A percentile compares a stretch with the other conserved stretches of the same genome.
phyloP scores from a whole-genome alignment of 2,329 filamentous ascomycete genomes.

The Penicillium sp. region DNA sequence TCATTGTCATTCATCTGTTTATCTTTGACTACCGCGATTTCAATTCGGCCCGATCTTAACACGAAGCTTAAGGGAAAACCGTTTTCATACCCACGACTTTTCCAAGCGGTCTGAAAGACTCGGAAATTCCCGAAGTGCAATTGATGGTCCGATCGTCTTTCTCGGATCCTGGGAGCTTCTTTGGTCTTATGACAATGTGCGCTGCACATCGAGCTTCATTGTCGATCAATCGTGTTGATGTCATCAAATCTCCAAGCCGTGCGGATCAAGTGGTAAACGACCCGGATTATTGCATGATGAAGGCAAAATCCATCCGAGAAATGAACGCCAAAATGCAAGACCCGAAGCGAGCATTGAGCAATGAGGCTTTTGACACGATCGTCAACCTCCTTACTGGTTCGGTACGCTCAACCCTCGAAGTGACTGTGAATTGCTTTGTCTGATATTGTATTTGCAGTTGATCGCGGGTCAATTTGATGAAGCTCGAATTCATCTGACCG shows the following conservation, averaged over 20 bases:
- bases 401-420: conserved; percentile 18
- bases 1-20: background rate
- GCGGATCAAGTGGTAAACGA: conserved; percentile 24
- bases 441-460: conserved; percentile 23
- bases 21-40: background rate
- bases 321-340: conserved; percentile 31
- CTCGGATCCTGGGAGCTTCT: conserved; percentile 35
- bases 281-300: conserved; percentile 37
- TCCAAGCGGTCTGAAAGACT: conserved; percentile 27
- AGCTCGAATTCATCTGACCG: conserved; percentile 36
- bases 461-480: conserved; percentile 37
- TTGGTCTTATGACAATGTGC: conserved; percentile 36
- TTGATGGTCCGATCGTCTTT: conserved; percentile 31
- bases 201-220: conserved; percentile 38
- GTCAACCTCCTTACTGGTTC: conserved; percentile 35
- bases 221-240: conserved; percentile 22
- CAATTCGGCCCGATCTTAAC: conserved; percentile 11
- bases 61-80: conserved; percentile 23
- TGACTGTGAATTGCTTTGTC: background rate
- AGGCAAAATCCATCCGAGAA: conserved; percentile 32
- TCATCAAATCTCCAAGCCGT: conserved; percentile 14
- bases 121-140: conserved; percentile 24
- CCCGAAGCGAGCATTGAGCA: conserved; percentile 23
- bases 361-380: conserved; percentile 36
- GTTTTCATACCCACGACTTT: conserved; percentile 39